Evolutionary conservation across 2,329 filamentous ascomycete genomes (phyloP), one percentile per base, ranked within the genome.

Genomic region (Hypomyces rosellus): DNA sequence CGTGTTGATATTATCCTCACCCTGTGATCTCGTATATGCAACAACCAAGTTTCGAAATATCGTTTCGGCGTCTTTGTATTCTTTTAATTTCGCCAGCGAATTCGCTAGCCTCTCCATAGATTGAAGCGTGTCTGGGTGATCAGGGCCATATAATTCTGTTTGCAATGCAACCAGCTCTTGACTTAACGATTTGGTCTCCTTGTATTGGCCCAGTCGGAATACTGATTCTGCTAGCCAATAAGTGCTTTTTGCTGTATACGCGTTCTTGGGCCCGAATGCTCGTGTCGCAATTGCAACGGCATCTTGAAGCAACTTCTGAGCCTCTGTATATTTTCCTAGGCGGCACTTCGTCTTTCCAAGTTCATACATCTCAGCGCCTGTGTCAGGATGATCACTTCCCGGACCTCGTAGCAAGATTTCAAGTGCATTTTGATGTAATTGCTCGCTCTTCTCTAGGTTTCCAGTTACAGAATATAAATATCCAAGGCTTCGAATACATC

Each of bases 371-470:
- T 34, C 45, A 8, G 0, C 4, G 11, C 34, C 37, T 44, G 22
- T 30, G 14, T 13, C 11, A 1, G 45, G 40, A 30, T 51, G 44
- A 5, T 34, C 40, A 3, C 22, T 9, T 9, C 34, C 51, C 3
- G 51, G 9, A 2, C 16, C 7, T 15, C 33, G 45, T 25, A 30
- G 11, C 3, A 6, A 4, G 9, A 38, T 11, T 5, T 50, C 34
- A 1, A 54, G 34, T 22, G 9, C 14, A 15, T 42, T 14, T 14
- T 16, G 16, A 8, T 42, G 12, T 2, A 50, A 15, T 3, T 3
- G 7, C 22, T 54, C 46, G 22, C 48, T 44, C 22, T 54, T 33
- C 5, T 44, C 11, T n/a, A 44, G 34, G 20, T 43, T 50, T 5
- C 51, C 51, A 3, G 20, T 20, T 37, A 13, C 25, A 15, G 13